Evolutionary conservation across 176 grass and related monocot genomes (phyloP).

Genomic region (Olyra latifolia): DNA sequence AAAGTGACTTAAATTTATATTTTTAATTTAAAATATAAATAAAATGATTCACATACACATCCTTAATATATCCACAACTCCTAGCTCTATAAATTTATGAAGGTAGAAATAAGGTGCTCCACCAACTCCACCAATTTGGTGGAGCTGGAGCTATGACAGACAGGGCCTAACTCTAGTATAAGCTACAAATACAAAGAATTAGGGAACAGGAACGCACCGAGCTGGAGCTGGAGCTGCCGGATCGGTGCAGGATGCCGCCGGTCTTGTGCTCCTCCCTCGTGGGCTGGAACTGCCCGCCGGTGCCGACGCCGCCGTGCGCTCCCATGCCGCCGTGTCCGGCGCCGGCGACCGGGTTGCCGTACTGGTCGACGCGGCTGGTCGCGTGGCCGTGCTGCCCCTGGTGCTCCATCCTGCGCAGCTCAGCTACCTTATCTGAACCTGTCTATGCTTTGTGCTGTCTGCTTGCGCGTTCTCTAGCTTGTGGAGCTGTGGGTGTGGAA

Average conservation of each 20-base stretch:
- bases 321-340: constrained; percentile 1
- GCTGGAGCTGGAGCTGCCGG: constrained; percentile 58
- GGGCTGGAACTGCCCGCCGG: constrained; percentile 44
- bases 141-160: no score
- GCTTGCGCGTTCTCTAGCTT: not conserved
- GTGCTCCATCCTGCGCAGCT: not conserved
- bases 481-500: not conserved
- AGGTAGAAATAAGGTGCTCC: no score
- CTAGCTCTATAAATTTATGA: no score
- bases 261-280: constrained; percentile 36
- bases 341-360: constrained; percentile 27
- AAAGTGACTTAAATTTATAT: no score
- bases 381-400: constrained; percentile 17
- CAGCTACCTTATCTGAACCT: not conserved
- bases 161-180: no score
- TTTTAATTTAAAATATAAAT: no score
- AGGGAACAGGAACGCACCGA: constrained; percentile 14
- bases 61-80: no score
- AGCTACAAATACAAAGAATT: not conserved
- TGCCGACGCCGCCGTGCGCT: not conserved
- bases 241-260: constrained; percentile 43
- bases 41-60: no score
- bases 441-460: not conserved
- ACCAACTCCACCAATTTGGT: no score
- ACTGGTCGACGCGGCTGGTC: constrained; percentile 43